Base-by-base conservation (phyloP, 768 basidiomycete species). In the Russula brevipes region DNA sequence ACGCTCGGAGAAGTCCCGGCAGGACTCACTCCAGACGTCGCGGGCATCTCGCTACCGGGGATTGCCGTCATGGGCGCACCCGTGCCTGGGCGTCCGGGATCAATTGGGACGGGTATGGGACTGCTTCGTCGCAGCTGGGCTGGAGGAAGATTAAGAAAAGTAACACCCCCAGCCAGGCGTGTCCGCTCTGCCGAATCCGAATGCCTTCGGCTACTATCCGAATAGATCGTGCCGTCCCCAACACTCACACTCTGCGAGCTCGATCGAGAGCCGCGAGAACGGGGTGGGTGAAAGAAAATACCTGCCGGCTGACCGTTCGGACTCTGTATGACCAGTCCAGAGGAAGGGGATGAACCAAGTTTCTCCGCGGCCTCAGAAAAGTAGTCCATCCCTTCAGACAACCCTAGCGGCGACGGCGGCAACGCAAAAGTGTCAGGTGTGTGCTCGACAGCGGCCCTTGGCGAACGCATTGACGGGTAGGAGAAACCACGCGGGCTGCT, bases 231-330 rank as follows among this genome's bases (percentile, higher is more conserved):
- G 5, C 50, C 44, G 35, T 50, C 46, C 16, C 64, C 65, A 44
- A 30, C 39, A 30, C 49, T 68, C 36, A 63, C 55, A n/a, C 64
- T 54, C 2, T 59, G 35, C 17, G 61, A 53, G 24, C 54, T 55
- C 44, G 54, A 17, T 30, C 67, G 67, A n/a, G 59, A 46, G 31
- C 44, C 33, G 7, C 67, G 67, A 38, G 61, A n/a, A 9, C 67
- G 80, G 2, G 95, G 63, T 4, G 63, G 96, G 65, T 94, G 89
- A 75, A 98, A 99, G 77, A 94, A 91, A 61, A 99, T 95, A 11
- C 94, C 96, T n/a, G 91, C 82, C 2, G 93, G 91, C 68, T 93
- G 86, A 0, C 96, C 96, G 72, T 96, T 94, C 2, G 94, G 92
- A 70, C 88, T 91, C 68, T 95, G 91, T 42, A 98, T 89, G 55